phyloP scores from a whole-genome alignment of 2,329 filamentous ascomycete species.

The Monilinia laxa region DNA sequence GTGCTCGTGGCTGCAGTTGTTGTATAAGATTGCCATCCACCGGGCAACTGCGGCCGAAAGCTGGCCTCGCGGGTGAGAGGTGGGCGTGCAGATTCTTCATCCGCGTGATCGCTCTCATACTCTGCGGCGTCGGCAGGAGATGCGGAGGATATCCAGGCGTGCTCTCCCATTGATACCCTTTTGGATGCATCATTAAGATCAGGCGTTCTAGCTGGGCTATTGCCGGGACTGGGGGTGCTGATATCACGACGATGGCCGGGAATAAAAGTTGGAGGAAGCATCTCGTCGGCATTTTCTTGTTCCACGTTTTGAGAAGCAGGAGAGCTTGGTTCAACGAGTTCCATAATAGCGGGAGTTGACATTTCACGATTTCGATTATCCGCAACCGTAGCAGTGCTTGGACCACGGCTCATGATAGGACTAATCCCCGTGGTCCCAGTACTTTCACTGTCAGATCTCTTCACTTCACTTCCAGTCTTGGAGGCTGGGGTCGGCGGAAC shows the following conservation, averaged over 20 bases:
- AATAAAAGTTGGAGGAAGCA: constrained; percentile 44
- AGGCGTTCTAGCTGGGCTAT: constrained; percentile 61
- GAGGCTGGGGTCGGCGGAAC: constrained; percentile 53
- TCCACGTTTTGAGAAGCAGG: constrained; percentile 17
- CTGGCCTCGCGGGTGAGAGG: constrained; percentile 33
- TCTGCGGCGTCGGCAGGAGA: constrained; percentile 2
- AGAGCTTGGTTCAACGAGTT: constrained; percentile 45
- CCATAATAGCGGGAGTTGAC: constrained; percentile 53
- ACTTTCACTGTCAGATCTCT: constrained; percentile 60
- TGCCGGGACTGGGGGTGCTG: constrained; percentile 56
- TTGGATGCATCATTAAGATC: constrained; percentile 46
- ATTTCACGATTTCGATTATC: constrained; percentile 41
- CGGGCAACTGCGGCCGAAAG: constrained; percentile 38
- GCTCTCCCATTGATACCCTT: constrained; percentile 44
- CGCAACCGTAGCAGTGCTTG: constrained; percentile 45
- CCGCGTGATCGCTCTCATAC: constrained; percentile 10
- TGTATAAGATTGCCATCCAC: constrained; percentile 39
- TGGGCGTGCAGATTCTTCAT: constrained; percentile 29
- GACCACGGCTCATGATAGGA: constrained; percentile 61
- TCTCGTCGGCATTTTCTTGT: constrained; percentile 25
- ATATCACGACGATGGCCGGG: constrained; percentile 57
- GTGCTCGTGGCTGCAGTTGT: constrained; percentile 31
- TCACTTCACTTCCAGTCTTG: constrained; percentile 48
- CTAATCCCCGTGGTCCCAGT: constrained; percentile 53
- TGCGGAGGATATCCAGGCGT: constrained; percentile 43